Evolutionary conservation across 2,329 filamentous ascomycete species (phyloP).

Genomic region (Fusarium subglutinans): DNA sequence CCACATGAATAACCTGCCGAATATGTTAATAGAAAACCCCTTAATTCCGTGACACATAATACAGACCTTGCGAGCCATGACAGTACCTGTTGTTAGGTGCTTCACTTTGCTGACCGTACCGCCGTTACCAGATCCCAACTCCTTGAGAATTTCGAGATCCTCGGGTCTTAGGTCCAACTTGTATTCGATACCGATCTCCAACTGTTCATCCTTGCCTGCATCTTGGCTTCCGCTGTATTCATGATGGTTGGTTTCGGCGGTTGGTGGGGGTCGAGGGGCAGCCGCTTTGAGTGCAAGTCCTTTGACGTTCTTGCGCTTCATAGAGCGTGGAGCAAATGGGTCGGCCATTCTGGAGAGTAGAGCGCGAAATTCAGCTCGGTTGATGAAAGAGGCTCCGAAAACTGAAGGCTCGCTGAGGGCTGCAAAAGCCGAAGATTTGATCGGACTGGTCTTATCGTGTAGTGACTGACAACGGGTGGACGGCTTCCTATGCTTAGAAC

Average conservation of each 20-base stretch:
- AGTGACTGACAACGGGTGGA: conserved; percentile 10
- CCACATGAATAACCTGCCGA: conserved; percentile 90
- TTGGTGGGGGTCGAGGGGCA: conserved; percentile 74
- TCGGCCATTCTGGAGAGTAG: conserved; percentile 63
- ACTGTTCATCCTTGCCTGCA: conserved; percentile 65
- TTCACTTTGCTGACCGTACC: conserved; percentile 98
- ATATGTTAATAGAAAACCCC: conserved; percentile 26
- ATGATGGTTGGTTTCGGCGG: conserved; percentile 75
- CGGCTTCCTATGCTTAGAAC: conserved; percentile 1
- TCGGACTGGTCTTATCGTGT: conserved; percentile 29
- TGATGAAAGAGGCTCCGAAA: neutral
- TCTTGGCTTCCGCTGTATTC: conserved; percentile 69
- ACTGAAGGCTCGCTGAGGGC: conserved; percentile 1
- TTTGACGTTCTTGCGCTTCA: conserved; percentile 99
- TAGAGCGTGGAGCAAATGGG: conserved; percentile 74
- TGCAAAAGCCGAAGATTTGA: conserved; percentile 15
- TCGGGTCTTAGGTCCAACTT: conserved; percentile 91
- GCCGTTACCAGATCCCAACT: conserved; percentile 94
- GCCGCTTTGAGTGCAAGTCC: conserved; percentile 87
- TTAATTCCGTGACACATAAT: neutral
- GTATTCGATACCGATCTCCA: conserved; percentile 98
- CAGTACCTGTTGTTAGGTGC: conserved; percentile 91
- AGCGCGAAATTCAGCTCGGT: conserved; percentile 5
- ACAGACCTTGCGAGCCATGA: conserved; percentile 95
- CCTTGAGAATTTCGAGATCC: conserved; percentile 91